phyloP scores from a whole-genome alignment of 352 stramenopile species.

The Pythium phragmitis region DNA sequence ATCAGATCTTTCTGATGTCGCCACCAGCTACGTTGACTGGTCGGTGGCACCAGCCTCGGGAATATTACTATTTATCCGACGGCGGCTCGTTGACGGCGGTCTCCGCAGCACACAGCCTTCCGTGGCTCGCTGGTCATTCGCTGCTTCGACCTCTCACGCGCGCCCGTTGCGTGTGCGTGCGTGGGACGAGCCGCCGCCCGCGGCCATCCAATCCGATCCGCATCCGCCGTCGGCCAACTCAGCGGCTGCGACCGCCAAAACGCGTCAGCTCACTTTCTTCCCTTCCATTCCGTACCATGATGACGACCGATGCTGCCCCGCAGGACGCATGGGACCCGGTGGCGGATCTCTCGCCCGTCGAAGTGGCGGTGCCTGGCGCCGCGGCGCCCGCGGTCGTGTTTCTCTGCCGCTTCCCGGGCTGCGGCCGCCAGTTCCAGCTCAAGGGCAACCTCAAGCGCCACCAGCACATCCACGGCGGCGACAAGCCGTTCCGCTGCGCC shows the following conservation, averaged over 20 bases:
- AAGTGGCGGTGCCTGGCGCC: background rate
- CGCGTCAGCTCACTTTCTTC: background rate
- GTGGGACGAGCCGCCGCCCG: background rate
- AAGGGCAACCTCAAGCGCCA: conserved; percentile 47
- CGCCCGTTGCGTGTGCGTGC: background rate
- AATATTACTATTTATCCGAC: conserved; percentile 24
- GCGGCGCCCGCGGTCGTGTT: conserved; percentile 8
- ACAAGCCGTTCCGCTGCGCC: conserved; percentile 38
- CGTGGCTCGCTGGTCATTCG: too few species aligned
- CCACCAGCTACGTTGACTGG: background rate
- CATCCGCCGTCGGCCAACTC: background rate
- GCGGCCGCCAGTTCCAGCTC: conserved; percentile 33
- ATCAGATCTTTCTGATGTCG: conserved; percentile 4
- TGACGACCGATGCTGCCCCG: background rate
- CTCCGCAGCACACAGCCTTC: too few species aligned
- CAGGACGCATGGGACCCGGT: conserved; percentile 11
- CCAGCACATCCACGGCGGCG: conserved; percentile 35
- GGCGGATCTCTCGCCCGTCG: conserved; percentile 19
- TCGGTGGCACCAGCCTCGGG: conserved; percentile 13
- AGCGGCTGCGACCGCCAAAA: background rate
- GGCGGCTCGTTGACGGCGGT: conserved; percentile 8
- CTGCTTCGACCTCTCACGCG: background rate
- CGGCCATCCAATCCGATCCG: background rate
- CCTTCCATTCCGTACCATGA: background rate
- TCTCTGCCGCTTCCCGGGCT: conserved; percentile 31